phyloP scores from a whole-genome alignment of 345 rosid genomes.

The Raphanus sativus region DNA sequence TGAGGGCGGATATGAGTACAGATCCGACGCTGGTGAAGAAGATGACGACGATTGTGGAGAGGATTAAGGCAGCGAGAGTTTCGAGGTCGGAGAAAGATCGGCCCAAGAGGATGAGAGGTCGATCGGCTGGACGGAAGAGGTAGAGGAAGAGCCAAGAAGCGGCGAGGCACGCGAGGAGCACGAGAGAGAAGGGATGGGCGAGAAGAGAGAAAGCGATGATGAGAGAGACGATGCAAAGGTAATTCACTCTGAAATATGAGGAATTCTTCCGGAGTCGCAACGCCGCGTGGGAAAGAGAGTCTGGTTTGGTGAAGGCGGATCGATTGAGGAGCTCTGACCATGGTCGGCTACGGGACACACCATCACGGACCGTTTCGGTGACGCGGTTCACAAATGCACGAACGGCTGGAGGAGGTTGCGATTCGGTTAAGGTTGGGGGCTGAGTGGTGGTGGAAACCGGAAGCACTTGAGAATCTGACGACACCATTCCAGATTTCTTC shows the following conservation, averaged over 20 bases:
- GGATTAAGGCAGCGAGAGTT: conserved; percentile 48
- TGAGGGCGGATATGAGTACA: conserved; percentile 54
- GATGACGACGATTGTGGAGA: conserved; percentile 48
- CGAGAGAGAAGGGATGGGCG: conserved; percentile 56
- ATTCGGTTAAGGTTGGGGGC: conserved; percentile 19
- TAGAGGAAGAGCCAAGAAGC: conserved; percentile 64
- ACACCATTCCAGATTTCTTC: conserved; percentile 30
- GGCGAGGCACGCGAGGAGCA: conserved; percentile 54
- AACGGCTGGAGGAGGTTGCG: conserved; percentile 10
- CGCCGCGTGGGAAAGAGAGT: conserved; percentile 40
- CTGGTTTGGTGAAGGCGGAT: conserved; percentile 45
- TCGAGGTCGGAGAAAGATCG: conserved; percentile 55
- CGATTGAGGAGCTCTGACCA: conserved; percentile 45
- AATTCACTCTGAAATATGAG: conserved; percentile 46
- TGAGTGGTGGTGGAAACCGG: conserved; percentile 28
- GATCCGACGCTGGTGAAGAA: conserved; percentile 65
- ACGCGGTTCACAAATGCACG: conserved; percentile 9
- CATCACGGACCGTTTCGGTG: conserved; percentile 10
- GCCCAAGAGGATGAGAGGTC: conserved; percentile 57
- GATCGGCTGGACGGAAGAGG: conserved; percentile 62
- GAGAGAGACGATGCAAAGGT: conserved; percentile 37
- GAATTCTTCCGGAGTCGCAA: conserved; percentile 44
- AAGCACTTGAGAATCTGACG: conserved; percentile 31
- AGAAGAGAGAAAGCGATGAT: conserved; percentile 46
- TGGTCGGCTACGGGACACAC: conserved; percentile 30